Conservation (phyloP, 2,329 filamentous ascomycete species). For the Chalara sp. region DNA sequence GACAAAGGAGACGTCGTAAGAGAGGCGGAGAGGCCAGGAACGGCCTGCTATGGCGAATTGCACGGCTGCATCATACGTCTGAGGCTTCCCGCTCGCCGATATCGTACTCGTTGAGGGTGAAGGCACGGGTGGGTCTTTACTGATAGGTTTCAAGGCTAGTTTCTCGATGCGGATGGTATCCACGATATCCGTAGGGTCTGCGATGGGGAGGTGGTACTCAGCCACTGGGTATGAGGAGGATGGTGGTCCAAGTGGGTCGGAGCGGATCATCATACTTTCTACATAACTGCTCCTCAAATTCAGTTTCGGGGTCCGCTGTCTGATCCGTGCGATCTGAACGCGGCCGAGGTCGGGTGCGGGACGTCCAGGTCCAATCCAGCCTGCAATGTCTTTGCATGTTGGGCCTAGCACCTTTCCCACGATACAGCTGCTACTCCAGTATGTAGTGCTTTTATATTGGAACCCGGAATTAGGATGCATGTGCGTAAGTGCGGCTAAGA, state of each 20-base stretch:
- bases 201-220: conserved; percentile 56
- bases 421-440: conserved; percentile 67
- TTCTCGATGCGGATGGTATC: conserved; percentile 66
- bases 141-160: conserved; percentile 47
- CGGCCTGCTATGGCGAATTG: conserved; percentile 58
- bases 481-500: conserved; percentile 61
- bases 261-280: conserved; percentile 58
- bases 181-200: conserved; percentile 46
- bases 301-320: conserved; percentile 51
- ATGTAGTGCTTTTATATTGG: conserved; percentile 71
- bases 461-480: conserved; percentile 65
- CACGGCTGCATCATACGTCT: conserved; percentile 52
- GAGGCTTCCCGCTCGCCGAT: conserved; percentile 26
- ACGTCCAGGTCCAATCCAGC: conserved; percentile 68
- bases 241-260: conserved; percentile 60
- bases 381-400: conserved; percentile 62
- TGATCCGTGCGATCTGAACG: conserved; percentile 64
- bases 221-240: conserved; percentile 52
- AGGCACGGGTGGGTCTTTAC: neutral
- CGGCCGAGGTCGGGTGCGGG: conserved; percentile 60
- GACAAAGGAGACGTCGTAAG: conserved; percentile 60
- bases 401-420: conserved; percentile 71
- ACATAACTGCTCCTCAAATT: conserved; percentile 52
- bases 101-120: neutral
- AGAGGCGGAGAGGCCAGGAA: conserved; percentile 56